phyloP scores from a whole-genome alignment of 73 alveolate species.

The Paramecium sonneborni region DNA sequence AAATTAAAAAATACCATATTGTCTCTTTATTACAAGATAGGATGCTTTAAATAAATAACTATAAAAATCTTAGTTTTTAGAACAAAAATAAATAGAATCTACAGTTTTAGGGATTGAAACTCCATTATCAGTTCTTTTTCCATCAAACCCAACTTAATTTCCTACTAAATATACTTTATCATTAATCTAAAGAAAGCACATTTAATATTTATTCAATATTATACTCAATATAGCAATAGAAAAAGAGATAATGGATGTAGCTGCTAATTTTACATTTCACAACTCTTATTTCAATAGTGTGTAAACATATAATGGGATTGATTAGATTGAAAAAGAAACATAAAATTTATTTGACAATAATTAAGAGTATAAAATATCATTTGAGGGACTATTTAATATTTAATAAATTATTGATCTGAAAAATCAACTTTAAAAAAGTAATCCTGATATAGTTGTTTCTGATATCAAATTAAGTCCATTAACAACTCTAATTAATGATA shows the following conservation, averaged over 20 bases:
- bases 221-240: neutral
- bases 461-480: neutral
- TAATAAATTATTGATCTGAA: neutral
- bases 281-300: neutral
- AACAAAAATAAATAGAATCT: neutral
- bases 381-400: neutral
- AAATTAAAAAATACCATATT: neutral
- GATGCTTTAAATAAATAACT: neutral
- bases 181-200: neutral
- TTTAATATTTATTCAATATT: neutral
- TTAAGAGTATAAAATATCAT: neutral
- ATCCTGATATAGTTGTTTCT: slow-evolving; percentile 5
- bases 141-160: neutral
- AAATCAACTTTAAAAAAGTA: neutral
- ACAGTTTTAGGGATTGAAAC: neutral
- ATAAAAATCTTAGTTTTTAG: slow-evolving; percentile 18
- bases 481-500: neutral
- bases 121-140: neutral
- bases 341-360: neutral
- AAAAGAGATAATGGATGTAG: slow-evolving; percentile 25
- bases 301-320: slow-evolving; percentile 15
- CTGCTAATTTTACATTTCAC: slow-evolving; percentile 25
- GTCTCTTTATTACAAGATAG: neutral
- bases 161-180: neutral
- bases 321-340: neutral